Evolutionary conservation across 2,329 filamentous ascomycete genomes (phyloP).

Genomic region (Colletotrichum sp.): DNA sequence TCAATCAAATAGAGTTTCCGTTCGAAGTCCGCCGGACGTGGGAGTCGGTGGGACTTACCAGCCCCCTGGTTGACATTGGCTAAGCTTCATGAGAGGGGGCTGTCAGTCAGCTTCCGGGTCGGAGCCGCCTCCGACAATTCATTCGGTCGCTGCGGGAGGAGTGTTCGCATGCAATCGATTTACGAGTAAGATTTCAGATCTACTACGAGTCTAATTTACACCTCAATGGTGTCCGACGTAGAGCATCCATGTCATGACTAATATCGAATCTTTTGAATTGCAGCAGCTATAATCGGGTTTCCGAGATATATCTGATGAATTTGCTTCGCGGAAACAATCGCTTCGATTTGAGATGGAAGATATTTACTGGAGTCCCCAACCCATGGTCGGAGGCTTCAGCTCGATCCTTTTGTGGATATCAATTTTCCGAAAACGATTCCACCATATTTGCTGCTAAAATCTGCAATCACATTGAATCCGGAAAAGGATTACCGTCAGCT

Average conservation of each 20-base stretch:
- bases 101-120: background rate
- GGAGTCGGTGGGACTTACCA: background rate
- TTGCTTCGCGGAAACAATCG: background rate
- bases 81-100: background rate
- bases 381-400: background rate
- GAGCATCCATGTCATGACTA: background rate
- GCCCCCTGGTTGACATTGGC: background rate
- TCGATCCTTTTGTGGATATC: background rate
- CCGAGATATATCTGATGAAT: background rate
- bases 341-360: background rate
- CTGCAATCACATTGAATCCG: background rate
- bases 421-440: background rate
- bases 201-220: background rate
- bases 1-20: background rate
- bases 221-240: background rate
- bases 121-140: background rate
- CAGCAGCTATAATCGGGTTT: background rate
- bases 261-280: background rate
- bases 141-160: background rate
- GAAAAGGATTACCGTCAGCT: background rate
- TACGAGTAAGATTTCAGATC: background rate
- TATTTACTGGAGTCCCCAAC: background rate
- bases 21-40: background rate
- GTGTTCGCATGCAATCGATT: background rate
- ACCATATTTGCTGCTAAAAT: background rate